Conservation (phyloP, 805 yeast genomes). For the Lipomyces kockii region DNA sequence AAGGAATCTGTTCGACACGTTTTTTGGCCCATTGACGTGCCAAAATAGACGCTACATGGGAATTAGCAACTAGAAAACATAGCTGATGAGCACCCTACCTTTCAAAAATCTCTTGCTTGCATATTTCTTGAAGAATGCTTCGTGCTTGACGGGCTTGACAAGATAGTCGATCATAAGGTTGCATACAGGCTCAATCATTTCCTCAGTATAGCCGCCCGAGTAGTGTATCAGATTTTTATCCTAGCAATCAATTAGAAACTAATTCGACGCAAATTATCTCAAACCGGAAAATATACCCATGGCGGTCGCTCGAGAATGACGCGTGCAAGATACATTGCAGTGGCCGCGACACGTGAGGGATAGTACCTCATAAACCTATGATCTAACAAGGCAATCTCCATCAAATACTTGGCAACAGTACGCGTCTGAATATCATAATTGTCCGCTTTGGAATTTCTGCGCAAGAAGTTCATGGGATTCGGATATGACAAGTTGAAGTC, state of each 20-base stretch:
- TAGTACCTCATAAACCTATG: conserved; percentile 80
- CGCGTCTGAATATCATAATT: conserved; percentile 93
- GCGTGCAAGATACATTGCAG: conserved; percentile 86
- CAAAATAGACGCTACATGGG: conserved; percentile 43
- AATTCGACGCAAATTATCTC: not conserved
- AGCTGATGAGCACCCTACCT: conserved; percentile 34
- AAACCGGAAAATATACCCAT: conserved; percentile 29
- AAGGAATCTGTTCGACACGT: conserved; percentile 20
- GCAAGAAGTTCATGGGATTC: conserved; percentile 94
- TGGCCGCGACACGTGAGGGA: conserved; percentile 95
- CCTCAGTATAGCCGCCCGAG: conserved; percentile 84
- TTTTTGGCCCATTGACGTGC: conserved; percentile 47
- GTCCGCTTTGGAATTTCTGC: conserved; percentile 95
- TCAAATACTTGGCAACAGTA: conserved; percentile 88
- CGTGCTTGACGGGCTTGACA: conserved; percentile 77
- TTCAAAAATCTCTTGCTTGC: conserved; percentile 87
- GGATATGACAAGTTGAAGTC: conserved; percentile 98
- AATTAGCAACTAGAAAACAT: conserved; percentile 40
- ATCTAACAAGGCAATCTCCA: conserved; percentile 92
- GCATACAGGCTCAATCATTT: conserved; percentile 71
- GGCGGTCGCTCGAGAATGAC: conserved; percentile 66
- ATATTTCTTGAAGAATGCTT: conserved; percentile 91
- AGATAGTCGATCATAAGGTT: conserved; percentile 74
- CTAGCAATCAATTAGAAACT: conserved; percentile 53
- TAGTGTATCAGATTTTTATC: conserved; percentile 85